Percentiles rank a stretch among this genome's conserved stretches.
phyloP scores from a whole-genome alignment of 2,329 filamentous ascomycete species.

The Amauroascus niger region DNA sequence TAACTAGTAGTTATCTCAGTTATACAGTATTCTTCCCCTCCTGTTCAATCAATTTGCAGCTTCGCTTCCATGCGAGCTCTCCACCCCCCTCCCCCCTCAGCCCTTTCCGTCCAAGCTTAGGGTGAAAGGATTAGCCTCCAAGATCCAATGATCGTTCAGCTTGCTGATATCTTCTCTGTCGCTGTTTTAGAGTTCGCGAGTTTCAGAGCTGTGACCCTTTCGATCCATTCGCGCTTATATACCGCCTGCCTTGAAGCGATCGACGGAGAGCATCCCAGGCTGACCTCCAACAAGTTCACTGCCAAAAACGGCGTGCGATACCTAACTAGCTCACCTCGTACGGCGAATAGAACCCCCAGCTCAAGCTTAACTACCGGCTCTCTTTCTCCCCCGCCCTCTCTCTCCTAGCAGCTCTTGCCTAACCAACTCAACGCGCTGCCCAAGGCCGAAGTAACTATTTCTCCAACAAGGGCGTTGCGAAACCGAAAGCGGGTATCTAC shows the following conservation, averaged over 20 bases:
- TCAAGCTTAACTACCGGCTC: not conserved
- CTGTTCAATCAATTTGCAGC: not conserved
- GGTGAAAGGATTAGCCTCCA: not conserved
- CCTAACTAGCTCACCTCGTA: not conserved
- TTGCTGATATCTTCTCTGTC: constrained; percentile 2
- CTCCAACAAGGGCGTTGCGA: constrained; percentile 4
- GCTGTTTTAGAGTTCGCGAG: not conserved
- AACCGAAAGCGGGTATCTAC: not conserved
- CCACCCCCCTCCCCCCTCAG: not conserved
- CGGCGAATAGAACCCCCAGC: not conserved
- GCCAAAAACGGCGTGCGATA: not conserved
- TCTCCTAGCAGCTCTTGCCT: not conserved
- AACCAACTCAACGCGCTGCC: not conserved
- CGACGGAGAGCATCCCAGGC: not conserved
- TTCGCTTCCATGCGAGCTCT: not conserved
- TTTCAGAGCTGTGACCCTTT: constrained; percentile 5
- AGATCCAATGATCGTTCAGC: not conserved
- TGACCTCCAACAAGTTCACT: not conserved
- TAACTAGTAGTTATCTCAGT: no score
- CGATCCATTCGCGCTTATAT: not conserved
- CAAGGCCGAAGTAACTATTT: not conserved
- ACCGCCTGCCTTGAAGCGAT: not conserved
- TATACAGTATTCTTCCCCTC: not conserved
- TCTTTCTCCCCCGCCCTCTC: not conserved
- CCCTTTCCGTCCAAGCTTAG: not conserved